Evolutionary conservation across 345 rosid genomes (phyloP).

Genomic region (Ceriops zippeliana): DNA sequence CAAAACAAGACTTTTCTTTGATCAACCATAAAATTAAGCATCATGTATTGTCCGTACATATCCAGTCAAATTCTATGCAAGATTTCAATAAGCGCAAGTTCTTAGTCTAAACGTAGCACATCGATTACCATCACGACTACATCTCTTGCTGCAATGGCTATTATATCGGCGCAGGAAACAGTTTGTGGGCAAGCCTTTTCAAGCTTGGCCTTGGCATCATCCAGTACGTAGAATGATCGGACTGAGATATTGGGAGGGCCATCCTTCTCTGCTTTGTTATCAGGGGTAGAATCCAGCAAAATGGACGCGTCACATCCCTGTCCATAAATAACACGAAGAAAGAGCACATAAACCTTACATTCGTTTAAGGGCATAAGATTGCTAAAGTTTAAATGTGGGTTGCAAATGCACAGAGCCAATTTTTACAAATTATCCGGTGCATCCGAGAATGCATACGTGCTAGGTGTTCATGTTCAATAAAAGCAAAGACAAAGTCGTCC

Average conservation of each 20-base stretch:
- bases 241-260: slow-evolving; percentile 76
- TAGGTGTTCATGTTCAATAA: not conserved
- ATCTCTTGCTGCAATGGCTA: slow-evolving; percentile 80
- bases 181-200: slow-evolving; percentile 61
- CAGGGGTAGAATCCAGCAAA: slow-evolving; percentile 54
- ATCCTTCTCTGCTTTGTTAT: slow-evolving; percentile 80
- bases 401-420: not conserved
- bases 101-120: too few species aligned
- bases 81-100: too few species aligned
- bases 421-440: not conserved
- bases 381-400: not conserved
- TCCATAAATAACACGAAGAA: not conserved
- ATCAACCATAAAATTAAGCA: too few species aligned
- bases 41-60: too few species aligned
- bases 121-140: slow-evolving; percentile 53
- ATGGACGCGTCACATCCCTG: slow-evolving; percentile 89
- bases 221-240: slow-evolving; percentile 71
- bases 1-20: not conserved
- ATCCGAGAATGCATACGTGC: not conserved
- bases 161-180: slow-evolving; percentile 69
- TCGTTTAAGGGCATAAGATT: not conserved
- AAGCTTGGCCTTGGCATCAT: slow-evolving; percentile 67
- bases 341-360: not conserved
- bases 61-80: too few species aligned
- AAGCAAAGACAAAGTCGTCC: not conserved